Percentiles rank a stretch among this genome's conserved stretches.
phyloP scores from a whole-genome alignment of 176 grass and related monocot species.

The Carex myosuroides region DNA sequence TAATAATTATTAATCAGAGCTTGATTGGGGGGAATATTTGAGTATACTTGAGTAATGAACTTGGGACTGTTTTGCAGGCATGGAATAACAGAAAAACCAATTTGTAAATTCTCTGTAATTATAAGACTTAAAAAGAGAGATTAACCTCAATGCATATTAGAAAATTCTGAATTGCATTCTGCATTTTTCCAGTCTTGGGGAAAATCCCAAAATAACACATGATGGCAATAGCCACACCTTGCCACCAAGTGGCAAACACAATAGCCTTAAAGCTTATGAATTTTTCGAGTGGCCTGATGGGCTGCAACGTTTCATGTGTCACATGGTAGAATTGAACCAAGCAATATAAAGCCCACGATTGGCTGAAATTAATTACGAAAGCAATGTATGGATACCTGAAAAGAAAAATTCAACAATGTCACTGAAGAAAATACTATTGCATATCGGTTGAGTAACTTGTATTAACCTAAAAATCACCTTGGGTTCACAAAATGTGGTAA shows the following conservation, averaged over 20 bases:
- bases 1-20: background rate
- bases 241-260: slow-evolving; percentile 98
- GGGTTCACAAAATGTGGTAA: background rate
- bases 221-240: slow-evolving; percentile 67
- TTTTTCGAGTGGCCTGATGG: slow-evolving; percentile 76
- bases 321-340: slow-evolving; percentile 86
- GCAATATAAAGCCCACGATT: slow-evolving; percentile 89
- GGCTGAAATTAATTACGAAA: slow-evolving; percentile 85
- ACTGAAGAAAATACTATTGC: background rate
- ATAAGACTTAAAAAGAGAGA: background rate
- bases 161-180: slow-evolving; percentile 77
- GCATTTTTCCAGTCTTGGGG: slow-evolving; percentile 52
- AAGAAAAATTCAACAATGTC: slow-evolving; percentile 6
- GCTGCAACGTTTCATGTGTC: slow-evolving; percentile 51
- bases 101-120: background rate
- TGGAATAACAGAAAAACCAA: background rate
- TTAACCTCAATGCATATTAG: slow-evolving; percentile 82
- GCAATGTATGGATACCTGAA: slow-evolving; percentile 79
- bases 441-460: background rate
- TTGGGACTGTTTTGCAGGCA: background rate
- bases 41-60: background rate
- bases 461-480: background rate
- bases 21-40: background rate
- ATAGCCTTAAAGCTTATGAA: slow-evolving; percentile 99
- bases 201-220: slow-evolving; percentile 63